Conservation (phyloP, 164 flowering plant genomes). For the Warburgia ugandensis region DNA sequence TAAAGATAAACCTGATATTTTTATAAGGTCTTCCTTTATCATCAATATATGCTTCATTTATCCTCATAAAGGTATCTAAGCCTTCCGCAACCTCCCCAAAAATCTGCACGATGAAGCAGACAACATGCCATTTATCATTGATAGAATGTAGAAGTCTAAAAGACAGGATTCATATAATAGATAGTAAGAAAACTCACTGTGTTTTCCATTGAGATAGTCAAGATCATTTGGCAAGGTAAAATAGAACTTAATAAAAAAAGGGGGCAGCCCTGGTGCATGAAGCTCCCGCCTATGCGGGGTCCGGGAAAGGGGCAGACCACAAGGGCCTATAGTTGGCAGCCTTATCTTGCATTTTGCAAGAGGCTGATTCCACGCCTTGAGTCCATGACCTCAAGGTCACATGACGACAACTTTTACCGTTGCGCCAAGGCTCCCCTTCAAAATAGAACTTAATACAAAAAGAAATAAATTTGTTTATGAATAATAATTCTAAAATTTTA, state of each 20-base stretch:
- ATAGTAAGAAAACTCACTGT: constrained; percentile 50
- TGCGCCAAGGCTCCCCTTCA: no score
- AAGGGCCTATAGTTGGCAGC: no score
- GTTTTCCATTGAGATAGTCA: constrained; percentile 94
- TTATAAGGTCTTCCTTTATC: constrained; percentile 78
- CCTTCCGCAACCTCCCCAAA: constrained; percentile 97
- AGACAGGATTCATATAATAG: background rate
- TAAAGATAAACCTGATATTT: constrained; percentile 53
- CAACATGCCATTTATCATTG: background rate
- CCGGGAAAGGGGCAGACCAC: no score
- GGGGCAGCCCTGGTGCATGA: no score
- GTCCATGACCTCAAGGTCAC: no score
- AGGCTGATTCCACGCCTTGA: no score
- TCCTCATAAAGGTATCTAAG: constrained; percentile 66
- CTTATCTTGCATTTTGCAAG: no score
- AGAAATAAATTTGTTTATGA: background rate
- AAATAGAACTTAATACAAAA: background rate
- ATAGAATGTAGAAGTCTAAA: background rate
- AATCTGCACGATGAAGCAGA: constrained; percentile 35
- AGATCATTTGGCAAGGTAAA: constrained; percentile 86
- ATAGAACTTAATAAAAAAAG: constrained; percentile 50
- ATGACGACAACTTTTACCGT: no score
- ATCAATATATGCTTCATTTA: constrained; percentile 93
- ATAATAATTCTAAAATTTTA: background rate
- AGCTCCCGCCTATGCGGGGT: no score